These are phyloP conservation scores for Thinopyrum obtusiflorum DNA, from an alignment of 202 grass and related monocot species.

Conservation along the genomic window DNA sequence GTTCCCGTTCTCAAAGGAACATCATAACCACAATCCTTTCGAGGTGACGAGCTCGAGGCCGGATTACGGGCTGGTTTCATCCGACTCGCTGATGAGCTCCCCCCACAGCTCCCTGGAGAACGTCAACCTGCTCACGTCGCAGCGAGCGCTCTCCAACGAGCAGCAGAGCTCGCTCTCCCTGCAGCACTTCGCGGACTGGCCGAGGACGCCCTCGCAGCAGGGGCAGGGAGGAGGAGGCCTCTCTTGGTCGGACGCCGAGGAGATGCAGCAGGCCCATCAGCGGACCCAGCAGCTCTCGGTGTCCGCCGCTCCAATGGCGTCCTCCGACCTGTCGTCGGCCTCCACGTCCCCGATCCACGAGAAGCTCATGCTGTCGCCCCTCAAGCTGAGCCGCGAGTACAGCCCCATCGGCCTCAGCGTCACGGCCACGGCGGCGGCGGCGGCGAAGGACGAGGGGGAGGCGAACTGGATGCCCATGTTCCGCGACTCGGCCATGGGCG, in stretches of 20 bases:
- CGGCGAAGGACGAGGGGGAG: conserved; percentile 40
- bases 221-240: conserved; percentile 17
- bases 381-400: conserved; percentile 49
- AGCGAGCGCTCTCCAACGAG: conserved; percentile 29
- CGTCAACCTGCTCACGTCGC: conserved; percentile 38
- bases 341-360: conserved; percentile 60
- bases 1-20: conserved; percentile 68
- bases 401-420: conserved; percentile 40
- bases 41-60: conserved; percentile 43
- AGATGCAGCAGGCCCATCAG: conserved; percentile 54
- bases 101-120: conserved; percentile 55
- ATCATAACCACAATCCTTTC: conserved; percentile 45
- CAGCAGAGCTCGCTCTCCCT: conserved; percentile 55
- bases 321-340: conserved; percentile 56
- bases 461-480: conserved; percentile 54
- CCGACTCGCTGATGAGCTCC: conserved; percentile 53
- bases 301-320: conserved; percentile 53
- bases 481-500: conserved; percentile 62
- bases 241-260: conserved; percentile 65
- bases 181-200: conserved; percentile 81
- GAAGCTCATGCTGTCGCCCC: conserved; percentile 53
- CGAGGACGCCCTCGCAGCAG: conserved; percentile 48
- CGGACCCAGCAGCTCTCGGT: conserved; percentile 76
- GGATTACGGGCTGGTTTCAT: conserved; percentile 53
- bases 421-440: conserved; percentile 6